These are phyloP conservation scores for Chalciporus sphaerocephalus DNA, from an alignment of 768 basidiomycete species.

Conservation along the genomic window DNA sequence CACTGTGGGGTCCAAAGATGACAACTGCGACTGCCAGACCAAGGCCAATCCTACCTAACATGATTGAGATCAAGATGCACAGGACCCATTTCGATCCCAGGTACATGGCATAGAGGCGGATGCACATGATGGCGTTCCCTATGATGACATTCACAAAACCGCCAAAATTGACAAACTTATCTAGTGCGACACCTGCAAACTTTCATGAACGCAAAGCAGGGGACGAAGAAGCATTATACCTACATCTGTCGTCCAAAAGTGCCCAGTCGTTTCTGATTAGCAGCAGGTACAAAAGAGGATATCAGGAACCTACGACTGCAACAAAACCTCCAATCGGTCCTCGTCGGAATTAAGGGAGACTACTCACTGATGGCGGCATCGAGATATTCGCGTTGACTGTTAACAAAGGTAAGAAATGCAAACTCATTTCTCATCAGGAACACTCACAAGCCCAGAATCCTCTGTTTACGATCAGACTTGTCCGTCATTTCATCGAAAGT, in stretches of 20 bases:
- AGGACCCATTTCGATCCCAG: slow-evolving; percentile 11
- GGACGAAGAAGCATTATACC: neutral
- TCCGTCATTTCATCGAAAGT: neutral
- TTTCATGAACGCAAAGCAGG: neutral
- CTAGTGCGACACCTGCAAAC: slow-evolving; percentile 8
- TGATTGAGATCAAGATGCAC: slow-evolving; percentile 1
- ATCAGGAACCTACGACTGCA: slow-evolving; percentile 9
- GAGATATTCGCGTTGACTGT: slow-evolving; percentile 18
- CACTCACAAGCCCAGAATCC: slow-evolving; percentile 16
- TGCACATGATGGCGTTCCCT: slow-evolving; percentile 13
- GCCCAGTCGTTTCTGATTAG: neutral
- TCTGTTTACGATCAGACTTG: slow-evolving; percentile 2
- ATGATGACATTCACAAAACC: slow-evolving; percentile 7
- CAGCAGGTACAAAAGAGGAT: neutral
- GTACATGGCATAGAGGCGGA: slow-evolving; percentile 23
- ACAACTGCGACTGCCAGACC: slow-evolving; percentile 7
- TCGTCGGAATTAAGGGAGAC: neutral
- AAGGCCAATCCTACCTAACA: slow-evolving; percentile 7
- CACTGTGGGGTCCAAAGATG: slow-evolving; percentile 16
- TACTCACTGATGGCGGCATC: slow-evolving; percentile 14
- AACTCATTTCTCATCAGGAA: neutral
- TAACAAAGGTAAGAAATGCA: neutral
- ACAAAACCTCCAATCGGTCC: neutral
- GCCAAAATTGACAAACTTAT: slow-evolving; percentile 14
- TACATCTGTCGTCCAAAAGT: slow-evolving; percentile 7